Conservation (phyloP, 2,329 filamentous ascomycete species). For the Cladosporium sp. region DNA sequence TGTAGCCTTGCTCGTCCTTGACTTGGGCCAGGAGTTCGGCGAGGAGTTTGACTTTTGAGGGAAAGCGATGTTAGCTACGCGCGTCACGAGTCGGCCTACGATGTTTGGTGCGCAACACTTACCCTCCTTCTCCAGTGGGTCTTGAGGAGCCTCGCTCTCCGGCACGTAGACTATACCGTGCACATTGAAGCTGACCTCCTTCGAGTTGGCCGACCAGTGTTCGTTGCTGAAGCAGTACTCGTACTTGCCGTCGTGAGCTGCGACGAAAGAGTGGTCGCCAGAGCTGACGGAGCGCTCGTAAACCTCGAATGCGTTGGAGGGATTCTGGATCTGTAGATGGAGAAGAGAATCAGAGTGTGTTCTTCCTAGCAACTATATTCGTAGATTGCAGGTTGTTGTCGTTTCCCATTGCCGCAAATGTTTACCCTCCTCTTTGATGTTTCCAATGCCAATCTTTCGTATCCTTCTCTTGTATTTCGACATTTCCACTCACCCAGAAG, state of each 20-base stretch:
- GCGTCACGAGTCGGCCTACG: neutral
- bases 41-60: constrained; percentile 68
- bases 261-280: constrained; percentile 90
- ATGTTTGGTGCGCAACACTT: constrained; percentile 34
- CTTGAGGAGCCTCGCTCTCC: constrained; percentile 77
- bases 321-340: constrained; percentile 69
- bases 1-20: constrained; percentile 97
- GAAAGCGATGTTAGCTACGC: neutral
- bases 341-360: constrained; percentile 17
- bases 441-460: neutral
- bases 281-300: constrained; percentile 80
- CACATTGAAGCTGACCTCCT: constrained; percentile 99
- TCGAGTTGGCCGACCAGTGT: constrained; percentile 92
- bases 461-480: neutral
- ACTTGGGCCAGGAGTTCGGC: constrained; percentile 86
- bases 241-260: constrained; percentile 82
- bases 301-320: constrained; percentile 70
- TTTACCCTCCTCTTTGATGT: neutral
- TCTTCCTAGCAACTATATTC: neutral
- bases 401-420: neutral
- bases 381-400: neutral
- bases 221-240: constrained; percentile 99
- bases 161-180: constrained; percentile 97
- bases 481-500: constrained; percentile 75
- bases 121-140: constrained; percentile 91